Evolutionary conservation across 2,329 filamentous ascomycete genomes (phyloP).

Genomic region (Trichoderma brevicompactum): DNA sequence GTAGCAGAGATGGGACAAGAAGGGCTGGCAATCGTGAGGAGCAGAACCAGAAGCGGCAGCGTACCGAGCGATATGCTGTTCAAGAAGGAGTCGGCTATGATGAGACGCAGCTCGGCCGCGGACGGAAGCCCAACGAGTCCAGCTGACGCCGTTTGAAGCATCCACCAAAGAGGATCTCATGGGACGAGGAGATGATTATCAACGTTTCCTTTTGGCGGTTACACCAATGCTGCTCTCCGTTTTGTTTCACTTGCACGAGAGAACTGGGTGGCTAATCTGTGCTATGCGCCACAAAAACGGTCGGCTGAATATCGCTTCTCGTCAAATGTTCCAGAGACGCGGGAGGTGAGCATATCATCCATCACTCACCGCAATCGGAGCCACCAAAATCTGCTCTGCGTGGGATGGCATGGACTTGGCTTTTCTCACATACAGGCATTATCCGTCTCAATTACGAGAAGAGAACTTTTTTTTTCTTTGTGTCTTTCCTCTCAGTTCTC

Average conservation of each 20-base stretch:
- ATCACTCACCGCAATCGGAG: slow-evolving; percentile 20
- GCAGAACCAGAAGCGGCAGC: slow-evolving; percentile 16
- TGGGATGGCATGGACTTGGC: neutral
- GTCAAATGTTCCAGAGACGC: neutral
- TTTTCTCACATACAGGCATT: neutral
- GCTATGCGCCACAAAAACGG: neutral
- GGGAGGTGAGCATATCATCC: slow-evolving; percentile 9
- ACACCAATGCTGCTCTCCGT: neutral
- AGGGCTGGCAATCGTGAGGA: slow-evolving; percentile 9
- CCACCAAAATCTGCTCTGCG: neutral
- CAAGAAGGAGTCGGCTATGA: neutral
- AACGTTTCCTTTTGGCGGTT: neutral
- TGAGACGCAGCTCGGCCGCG: neutral
- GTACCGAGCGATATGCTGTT: neutral
- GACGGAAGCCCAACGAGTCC: neutral
- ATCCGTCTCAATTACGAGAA: slow-evolving; percentile 6
- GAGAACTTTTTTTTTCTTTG: neutral
- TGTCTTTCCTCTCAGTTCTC: neutral
- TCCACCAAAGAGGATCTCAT: neutral
- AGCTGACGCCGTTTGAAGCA: slow-evolving; percentile 18
- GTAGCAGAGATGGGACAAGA: slow-evolving; percentile 14
- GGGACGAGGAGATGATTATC: too few relatives aligned
- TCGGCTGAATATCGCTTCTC: neutral
- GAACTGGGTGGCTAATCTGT: neutral
- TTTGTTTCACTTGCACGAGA: slow-evolving; percentile 5